Conservation (phyloP, 164 flowering plant species). For the Tinospora cordifolia region DNA sequence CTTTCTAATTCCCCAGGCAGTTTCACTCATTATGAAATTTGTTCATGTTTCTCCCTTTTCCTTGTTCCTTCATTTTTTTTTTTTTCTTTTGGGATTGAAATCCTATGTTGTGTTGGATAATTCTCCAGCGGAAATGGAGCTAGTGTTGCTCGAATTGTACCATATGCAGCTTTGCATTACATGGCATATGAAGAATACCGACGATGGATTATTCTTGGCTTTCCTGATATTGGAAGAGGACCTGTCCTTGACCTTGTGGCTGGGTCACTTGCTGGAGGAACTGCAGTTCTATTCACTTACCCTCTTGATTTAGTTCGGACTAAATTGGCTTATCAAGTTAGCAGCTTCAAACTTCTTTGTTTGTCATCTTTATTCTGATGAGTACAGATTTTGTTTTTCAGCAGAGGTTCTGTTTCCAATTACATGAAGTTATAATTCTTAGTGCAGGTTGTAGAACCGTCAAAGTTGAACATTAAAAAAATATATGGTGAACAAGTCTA, state of each 20-base stretch:
- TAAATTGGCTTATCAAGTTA: constrained; percentile 92
- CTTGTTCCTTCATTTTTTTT: neutral
- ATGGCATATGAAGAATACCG: constrained; percentile 94
- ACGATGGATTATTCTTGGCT: constrained; percentile 59
- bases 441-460: constrained; percentile 57
- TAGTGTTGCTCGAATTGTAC: constrained; percentile 91
- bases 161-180: constrained; percentile 93
- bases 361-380: neutral
- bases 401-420: neutral
- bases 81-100: constrained; percentile 7
- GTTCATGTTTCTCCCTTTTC: too few relatives aligned
- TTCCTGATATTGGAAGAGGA: constrained; percentile 66
- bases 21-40: neutral
- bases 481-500: constrained; percentile 41
- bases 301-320: constrained; percentile 97
- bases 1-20: neutral
- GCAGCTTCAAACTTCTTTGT: neutral
- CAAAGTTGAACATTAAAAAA: constrained; percentile 36
- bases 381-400: neutral
- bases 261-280: constrained; percentile 94
- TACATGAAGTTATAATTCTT: constrained; percentile 3
- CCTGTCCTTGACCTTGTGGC: constrained; percentile 91
- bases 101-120: constrained; percentile 6
- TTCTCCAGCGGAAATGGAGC: constrained; percentile 90
- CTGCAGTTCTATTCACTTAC: constrained; percentile 88